These are phyloP conservation scores for Quercus wislizeni DNA, from an alignment of 306 rosid genomes.

Conservation along the genomic window DNA sequence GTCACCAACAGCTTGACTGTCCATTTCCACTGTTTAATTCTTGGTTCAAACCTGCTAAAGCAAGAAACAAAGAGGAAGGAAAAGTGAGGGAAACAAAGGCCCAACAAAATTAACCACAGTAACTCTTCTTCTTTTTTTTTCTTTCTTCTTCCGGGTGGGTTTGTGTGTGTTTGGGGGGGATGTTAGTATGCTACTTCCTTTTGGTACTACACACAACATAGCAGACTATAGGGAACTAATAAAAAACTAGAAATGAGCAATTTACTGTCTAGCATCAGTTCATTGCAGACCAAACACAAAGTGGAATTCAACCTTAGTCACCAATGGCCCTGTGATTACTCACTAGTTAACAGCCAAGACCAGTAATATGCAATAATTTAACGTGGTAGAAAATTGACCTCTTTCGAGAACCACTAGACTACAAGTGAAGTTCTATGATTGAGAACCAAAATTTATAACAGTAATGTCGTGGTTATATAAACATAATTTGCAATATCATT, in stretches of 20 bases:
- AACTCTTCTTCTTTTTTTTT: neutral
- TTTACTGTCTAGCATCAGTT: neutral
- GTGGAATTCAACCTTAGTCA: neutral
- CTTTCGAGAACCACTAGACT: neutral
- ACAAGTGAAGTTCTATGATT: neutral
- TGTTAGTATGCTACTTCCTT: neutral
- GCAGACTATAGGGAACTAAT: neutral
- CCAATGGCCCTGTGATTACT: neutral
- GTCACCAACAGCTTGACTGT: conserved; percentile 30
- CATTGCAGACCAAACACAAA: neutral
- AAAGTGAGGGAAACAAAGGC: conserved; percentile 10
- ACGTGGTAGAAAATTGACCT: neutral
- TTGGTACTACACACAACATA: neutral
- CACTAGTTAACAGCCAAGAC: neutral
- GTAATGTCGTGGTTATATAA: neutral
- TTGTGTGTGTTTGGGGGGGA: no score
- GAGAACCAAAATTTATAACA: neutral
- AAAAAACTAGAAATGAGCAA: neutral
- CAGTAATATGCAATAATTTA: neutral
- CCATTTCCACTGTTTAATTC: conserved; percentile 42
- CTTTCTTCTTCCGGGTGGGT: no score
- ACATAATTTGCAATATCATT: neutral
- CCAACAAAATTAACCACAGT: neutral
- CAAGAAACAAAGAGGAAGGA: conserved; percentile 2
- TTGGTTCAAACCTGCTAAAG: conserved; percentile 27